Conservation (phyloP, 176 grass and related monocot species). For the Dendrocalamus sinicus region DNA sequence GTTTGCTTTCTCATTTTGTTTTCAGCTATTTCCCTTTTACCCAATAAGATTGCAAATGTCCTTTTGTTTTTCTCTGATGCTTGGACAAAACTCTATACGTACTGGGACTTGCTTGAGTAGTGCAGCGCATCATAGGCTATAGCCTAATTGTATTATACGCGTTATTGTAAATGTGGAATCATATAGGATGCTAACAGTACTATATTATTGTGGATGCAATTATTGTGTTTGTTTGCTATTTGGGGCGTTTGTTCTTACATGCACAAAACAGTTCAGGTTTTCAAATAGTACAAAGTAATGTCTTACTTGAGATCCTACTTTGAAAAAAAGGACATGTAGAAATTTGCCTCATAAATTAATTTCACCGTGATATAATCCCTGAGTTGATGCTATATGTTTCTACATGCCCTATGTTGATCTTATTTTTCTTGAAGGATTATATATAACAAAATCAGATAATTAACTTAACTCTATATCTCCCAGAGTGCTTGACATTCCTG, state of each 20-base stretch:
- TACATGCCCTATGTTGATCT: not conserved
- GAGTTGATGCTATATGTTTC: slow-evolving; percentile 8
- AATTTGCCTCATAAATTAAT: not conserved
- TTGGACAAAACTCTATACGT: slow-evolving; percentile 15
- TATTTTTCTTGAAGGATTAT: slow-evolving; percentile 14
- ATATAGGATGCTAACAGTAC: not conserved
- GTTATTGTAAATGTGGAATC: slow-evolving; percentile 22
- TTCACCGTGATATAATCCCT: not conserved
- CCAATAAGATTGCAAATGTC: slow-evolving; percentile 9
- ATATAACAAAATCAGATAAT: slow-evolving; percentile 33
- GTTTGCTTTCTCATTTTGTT: slow-evolving; percentile 49
- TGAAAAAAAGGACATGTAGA: not conserved
- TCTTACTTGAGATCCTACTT: slow-evolving; percentile 3
- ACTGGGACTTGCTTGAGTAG: not conserved
- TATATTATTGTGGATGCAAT: not conserved
- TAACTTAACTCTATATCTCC: slow-evolving; percentile 41
- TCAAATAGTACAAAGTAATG: not conserved
- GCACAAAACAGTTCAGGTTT: slow-evolving; percentile 17
- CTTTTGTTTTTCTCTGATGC: not conserved
- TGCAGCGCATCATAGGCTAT: not conserved
- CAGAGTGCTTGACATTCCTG: slow-evolving; percentile 80
- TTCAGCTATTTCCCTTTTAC: slow-evolving; percentile 3
- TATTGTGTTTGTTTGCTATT: slow-evolving; percentile 18
- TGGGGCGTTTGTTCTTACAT: slow-evolving; percentile 24
- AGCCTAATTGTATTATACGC: not conserved